Evolutionary conservation across 2,329 filamentous ascomycete species (phyloP), one percentile per base, ranked within the genome.

Genomic region (Talaromyces sp.): DNA sequence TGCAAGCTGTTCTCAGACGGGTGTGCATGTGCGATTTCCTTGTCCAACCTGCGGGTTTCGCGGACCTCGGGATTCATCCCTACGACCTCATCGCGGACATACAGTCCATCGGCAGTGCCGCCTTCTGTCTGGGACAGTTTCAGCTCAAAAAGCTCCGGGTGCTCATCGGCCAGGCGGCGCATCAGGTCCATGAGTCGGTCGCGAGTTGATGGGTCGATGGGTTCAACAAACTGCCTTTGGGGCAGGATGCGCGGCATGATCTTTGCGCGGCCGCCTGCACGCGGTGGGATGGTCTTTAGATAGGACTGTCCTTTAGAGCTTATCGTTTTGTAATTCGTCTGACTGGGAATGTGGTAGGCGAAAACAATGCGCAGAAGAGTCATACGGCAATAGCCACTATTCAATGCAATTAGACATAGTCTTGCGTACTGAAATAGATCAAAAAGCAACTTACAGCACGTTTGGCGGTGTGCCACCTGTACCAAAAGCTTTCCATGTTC

Each of bases 301-400:
- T 34, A 59, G 9, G 61, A 62, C 9, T 51, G 61, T 23, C 56
- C 61, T 10, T 59, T 27, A 23, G 8, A 42, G 42, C 57, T 59
- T 9, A 62, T 34, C 30, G 61, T 62, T 10, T 59, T 18, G 7
- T 52, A 51, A 28, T 59, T 28, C 18, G 34, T 62, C 28, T 62
- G 61, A 12, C 33, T 42, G 6, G 61, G 56, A 44, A 62, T 51
- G 28, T 62, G 61, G 28, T 62, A 62, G 14, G 61, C 61, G 42
- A 34, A 62, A 6, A 53, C 7, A 7, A 62, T 56, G 5, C 61
- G 52, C 31, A 50, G 44, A 16, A 56, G 4, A 40, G 57, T 56
- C 57, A 62, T 62, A n/a, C 61, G 57, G 9, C 30, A 59, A 51
- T 62, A 62, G 31, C 61, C 61, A 36, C 61, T 62, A 58, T 53